Base-by-base conservation (phyloP, 2,329 filamentous ascomycete genomes). In the Fusarium haematococcum region DNA sequence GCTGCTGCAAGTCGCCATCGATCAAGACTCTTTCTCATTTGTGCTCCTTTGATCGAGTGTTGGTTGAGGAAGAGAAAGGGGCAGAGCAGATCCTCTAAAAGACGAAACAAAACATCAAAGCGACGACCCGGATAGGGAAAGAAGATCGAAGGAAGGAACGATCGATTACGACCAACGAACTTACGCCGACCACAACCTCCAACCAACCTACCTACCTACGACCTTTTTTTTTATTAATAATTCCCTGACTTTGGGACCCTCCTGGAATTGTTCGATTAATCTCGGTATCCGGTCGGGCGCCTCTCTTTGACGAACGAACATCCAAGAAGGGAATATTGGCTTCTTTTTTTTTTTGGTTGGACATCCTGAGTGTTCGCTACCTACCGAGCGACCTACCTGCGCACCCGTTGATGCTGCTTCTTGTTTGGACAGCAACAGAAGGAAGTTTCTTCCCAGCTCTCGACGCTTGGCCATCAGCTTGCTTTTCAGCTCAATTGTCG, bases 231-330 rank as follows among this genome's bases (percentile, higher is more conserved):
- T 4, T 11, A 20, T 32, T n/a, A 69, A 58, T 62, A 65, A 69
- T 64, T 75, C 67, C 52, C 69, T 56, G 58, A 76, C 69, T 58
- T 58, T 18, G 18, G 56, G 56, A 45, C 32, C 39, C 39, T 71
- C 67, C 63, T 56, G 32, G 56, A 67, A 35, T 48, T 59, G 59
- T 54, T 69, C 52, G 52, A 68, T 61, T 63, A 68, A 69, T 70
- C 41, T 67, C 67, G 39, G 63, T 59, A 48, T 59, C 66, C 63
- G 70, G 63, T 63, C 63, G 41, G n/a, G 54, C 65, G 58, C 63
- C 65, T 65, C 45, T 67, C 64, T 68, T 54, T 33, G 58, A 54
- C 59, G 60, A 69, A 70, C 66, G 43, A 57, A 41, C 32, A n/a
- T 61, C 35, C 37, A 27, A 35, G 60, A 27, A 65, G 48, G 58